A percentile compares a stretch with the other conserved stretches of the same genome.
phyloP scores from a whole-genome alignment of 2,329 filamentous ascomycete genomes.

The Trichoderma sp. region DNA sequence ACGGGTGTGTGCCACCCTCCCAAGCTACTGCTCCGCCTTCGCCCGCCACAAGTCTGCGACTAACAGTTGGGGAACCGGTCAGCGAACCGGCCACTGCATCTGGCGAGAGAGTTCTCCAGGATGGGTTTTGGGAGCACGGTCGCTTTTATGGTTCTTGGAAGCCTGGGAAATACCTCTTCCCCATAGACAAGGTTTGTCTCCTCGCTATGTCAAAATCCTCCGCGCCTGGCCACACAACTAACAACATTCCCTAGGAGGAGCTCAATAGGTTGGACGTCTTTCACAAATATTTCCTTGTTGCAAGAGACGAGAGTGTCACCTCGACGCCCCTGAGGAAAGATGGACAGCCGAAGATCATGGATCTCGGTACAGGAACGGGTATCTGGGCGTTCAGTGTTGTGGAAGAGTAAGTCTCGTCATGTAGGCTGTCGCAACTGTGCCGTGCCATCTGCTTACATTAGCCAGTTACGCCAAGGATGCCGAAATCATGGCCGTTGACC shows the following conservation, averaged over 20 bases:
- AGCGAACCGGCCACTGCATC: slow-evolving; percentile 31
- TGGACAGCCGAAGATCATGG: slow-evolving; percentile 51
- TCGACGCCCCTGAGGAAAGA: slow-evolving; percentile 30
- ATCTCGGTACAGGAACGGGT: slow-evolving; percentile 82
- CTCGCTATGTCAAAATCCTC: neutral
- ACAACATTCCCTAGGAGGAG: slow-evolving; percentile 56
- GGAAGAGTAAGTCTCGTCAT: slow-evolving; percentile 57
- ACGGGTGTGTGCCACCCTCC: slow-evolving; percentile 36
- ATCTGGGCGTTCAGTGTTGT: slow-evolving; percentile 91
- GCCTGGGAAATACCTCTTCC: slow-evolving; percentile 71
- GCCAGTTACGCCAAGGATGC: slow-evolving; percentile 34
- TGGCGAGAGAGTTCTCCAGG: slow-evolving; percentile 32
- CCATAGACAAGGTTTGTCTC: slow-evolving; percentile 59
- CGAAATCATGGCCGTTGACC: slow-evolving; percentile 45
- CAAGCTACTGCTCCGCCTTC: slow-evolving; percentile 24
- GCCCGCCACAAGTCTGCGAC: slow-evolving; percentile 29
- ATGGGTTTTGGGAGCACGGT: slow-evolving; percentile 60
- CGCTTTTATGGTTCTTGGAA: slow-evolving; percentile 70
- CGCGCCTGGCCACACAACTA: slow-evolving; percentile 32
- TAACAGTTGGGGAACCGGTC: slow-evolving; percentile 28
- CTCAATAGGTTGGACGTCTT: slow-evolving; percentile 79
- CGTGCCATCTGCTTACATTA: slow-evolving; percentile 12
- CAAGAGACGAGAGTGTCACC: slow-evolving; percentile 51
- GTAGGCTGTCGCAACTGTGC: neutral
- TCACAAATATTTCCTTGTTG: slow-evolving; percentile 73